Evolutionary conservation across 1,284 basidiomycete genomes (phyloP).

Genomic region (Phellinidium pouzarii): DNA sequence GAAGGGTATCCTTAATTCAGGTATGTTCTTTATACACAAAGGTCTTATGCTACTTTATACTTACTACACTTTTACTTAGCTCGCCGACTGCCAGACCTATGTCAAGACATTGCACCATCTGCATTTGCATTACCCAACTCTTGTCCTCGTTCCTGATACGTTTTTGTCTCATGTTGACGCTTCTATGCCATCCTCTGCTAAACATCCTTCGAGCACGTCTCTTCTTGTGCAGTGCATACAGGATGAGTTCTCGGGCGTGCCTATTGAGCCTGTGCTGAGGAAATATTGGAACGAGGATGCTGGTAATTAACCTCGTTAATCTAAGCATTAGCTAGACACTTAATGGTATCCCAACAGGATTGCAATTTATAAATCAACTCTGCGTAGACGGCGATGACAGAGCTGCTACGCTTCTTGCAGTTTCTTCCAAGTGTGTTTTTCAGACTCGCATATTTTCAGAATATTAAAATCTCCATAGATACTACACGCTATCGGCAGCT

Average conservation of each 20-base stretch:
- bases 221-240: conserved; percentile 66
- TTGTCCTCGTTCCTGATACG: conserved; percentile 76
- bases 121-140: conserved; percentile 63
- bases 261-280: conserved; percentile 62
- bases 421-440: conserved; percentile 64
- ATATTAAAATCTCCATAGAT: conserved; percentile 39
- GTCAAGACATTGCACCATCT: conserved; percentile 85
- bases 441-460: conserved; percentile 7
- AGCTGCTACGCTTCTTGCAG: conserved; percentile 65
- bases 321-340: neutral
- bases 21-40: conserved; percentile 30
- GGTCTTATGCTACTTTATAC: conserved; percentile 8
- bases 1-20: conserved; percentile 66
- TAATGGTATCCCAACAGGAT: conserved; percentile 41
- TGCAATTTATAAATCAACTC: conserved; percentile 70
- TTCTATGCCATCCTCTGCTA: conserved; percentile 38
- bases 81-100: conserved; percentile 79
- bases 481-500: conserved; percentile 80
- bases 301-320: conserved; percentile 39
- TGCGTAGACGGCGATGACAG: conserved; percentile 73
- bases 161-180: conserved; percentile 53
- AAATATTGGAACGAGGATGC: conserved; percentile 77
- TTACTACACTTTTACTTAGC: conserved; percentile 34
- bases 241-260: conserved; percentile 66
- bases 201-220: conserved; percentile 41